These are phyloP conservation scores for Glycine soja DNA, from an alignment of 306 rosid genomes.

Conservation along the genomic window DNA sequence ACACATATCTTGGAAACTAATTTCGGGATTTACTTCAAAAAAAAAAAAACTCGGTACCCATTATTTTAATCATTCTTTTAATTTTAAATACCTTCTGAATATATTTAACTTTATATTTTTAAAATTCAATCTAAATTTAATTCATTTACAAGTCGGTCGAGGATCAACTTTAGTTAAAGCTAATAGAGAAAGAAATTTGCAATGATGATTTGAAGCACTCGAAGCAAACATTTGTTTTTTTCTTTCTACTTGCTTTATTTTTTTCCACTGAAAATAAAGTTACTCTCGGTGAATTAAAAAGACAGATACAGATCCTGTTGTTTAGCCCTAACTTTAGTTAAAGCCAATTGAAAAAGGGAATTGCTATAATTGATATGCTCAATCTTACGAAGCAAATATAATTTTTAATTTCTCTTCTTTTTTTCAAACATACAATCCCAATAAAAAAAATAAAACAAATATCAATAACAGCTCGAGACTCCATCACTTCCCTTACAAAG, in stretches of 20 bases:
- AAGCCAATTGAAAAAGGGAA: constrained; percentile 3
- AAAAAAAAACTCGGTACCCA: background rate
- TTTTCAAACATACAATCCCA: background rate
- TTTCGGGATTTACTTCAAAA: background rate
- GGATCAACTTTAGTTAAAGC: constrained; percentile 12
- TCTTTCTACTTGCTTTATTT: background rate
- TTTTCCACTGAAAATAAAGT: background rate
- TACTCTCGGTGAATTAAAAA: background rate
- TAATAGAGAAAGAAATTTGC: background rate
- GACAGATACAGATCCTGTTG: background rate
- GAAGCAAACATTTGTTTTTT: background rate
- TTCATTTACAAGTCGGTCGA: background rate
- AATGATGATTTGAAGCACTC: constrained; percentile 10
- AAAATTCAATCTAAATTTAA: background rate
- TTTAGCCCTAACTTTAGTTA: background rate
- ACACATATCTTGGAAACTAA: background rate
- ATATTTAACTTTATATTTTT: background rate
- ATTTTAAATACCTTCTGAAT: background rate
- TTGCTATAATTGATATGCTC: background rate
- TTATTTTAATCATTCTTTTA: background rate
- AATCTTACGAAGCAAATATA: background rate
- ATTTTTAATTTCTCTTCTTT: background rate
- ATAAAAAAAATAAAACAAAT: too few relatives aligned
- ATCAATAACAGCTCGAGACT: too few relatives aligned
- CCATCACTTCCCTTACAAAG: too few relatives aligned